Evolutionary conservation across 2,329 filamentous ascomycete genomes (phyloP), one percentile per base, ranked within the genome.

Genomic region (Stagonosporopsis rhizophila): DNA sequence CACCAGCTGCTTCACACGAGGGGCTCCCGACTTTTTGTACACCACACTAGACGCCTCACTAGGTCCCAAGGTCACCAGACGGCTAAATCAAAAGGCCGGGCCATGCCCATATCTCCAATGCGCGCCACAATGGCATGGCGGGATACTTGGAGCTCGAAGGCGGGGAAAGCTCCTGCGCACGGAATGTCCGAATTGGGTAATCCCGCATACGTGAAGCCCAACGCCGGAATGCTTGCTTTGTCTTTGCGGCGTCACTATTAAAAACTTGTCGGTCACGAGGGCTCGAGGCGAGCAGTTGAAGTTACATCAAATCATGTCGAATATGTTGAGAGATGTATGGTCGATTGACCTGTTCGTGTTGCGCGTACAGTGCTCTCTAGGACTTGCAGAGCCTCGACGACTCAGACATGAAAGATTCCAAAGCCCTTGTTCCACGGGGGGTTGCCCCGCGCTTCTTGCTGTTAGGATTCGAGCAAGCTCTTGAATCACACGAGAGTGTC

Each of bases 141-240:
- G 46, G 32, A 42, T 34, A 46, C 47, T 51, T 44, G 12, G 39
- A 34, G 44, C 41, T 40, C 46, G 19, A 44, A 39, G 44, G 52
- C 52, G 52, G 52, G 52, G 52, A 50, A 55, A 55, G 52, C 46
- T 49, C 44, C 39, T 44, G 40, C n/a, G 6, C 12, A 41, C 55
- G 55, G 55, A 40, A 52, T 58, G 17, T 44, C 55, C 55, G n/a
- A 45, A 58, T 44, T 30, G 17, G 55, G 55, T 38, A 30, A 58
- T 52, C 27, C 55, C 44, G 55, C 22, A 32, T 19, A 23, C 49
- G 15, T 32, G 45, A 22, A 22, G 25, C 41, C 37, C 38, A 7
- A 48, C 49, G 44, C 51, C 44, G 54, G 41, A 44, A 44, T 48
- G 23, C 44, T 49, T 44, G 38, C 49, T 52, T 58, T 22, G 55